Base-by-base conservation (phyloP, 345 rosid genomes). In the Geranium brycei region DNA sequence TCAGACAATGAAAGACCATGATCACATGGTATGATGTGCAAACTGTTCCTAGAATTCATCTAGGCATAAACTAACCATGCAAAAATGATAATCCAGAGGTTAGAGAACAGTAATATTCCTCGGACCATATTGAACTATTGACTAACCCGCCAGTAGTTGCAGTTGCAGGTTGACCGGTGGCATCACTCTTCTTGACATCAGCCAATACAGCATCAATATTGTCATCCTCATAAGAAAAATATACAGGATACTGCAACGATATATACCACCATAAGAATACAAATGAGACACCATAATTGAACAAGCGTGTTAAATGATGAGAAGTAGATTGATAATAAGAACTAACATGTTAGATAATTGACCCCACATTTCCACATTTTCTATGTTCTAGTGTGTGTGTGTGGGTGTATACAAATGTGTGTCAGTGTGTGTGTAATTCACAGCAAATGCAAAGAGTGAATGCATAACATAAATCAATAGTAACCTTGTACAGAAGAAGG, bases 91-190 rank as follows among this genome's bases (percentile, higher is more conserved):
- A 35, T 35, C 10, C 41, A 35, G 41, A 13, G 15, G 31, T 11
- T 30, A 31, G 17, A 57, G 28, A 23, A 23, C 28, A 23, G 1
- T 35, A 35, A 35, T 35, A 35, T 35, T 35, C 41, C 41, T 23
- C 12, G 17, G 0, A 0, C 30, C 41, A 56, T 17, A 59, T 13
- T 31, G 65, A 51, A 64, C 41, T 53, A 57, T 59, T 62, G 59
- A 87, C 97, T 80, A 69, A 93, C 99, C 99, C 96, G 73, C 97
- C 97, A 4, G 96, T 83, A 16, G 96, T 93, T n/a, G 99, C 96
- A 68, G 97, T 85, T 71, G 97, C 97, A 62, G 88, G 90, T 73
- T 85, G 99, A 75, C 99, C 96, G 70, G 80, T 79, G 28, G 76
- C 86, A 73, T 93, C 99, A 83, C 75, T 83, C 73, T 78, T 88